These are phyloP conservation scores for Entoloma clypeatum DNA, from an alignment of 1,284 basidiomycete genomes.

Conservation along the genomic window DNA sequence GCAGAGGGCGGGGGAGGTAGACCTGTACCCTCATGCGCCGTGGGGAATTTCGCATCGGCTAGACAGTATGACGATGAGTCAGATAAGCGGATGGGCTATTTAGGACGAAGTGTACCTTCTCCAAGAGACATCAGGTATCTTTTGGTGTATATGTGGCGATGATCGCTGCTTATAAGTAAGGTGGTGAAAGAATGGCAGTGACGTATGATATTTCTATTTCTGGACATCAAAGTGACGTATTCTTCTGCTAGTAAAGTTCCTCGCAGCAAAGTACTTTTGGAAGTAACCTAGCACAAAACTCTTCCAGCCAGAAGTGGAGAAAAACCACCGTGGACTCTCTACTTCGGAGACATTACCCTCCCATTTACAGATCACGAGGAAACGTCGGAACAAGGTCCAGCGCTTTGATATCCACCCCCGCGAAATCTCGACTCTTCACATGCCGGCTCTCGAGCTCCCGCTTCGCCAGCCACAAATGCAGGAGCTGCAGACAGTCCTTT, in stretches of 20 bases:
- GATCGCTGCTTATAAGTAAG: no score
- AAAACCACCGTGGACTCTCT: no score
- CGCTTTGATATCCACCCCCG: constrained; percentile 59
- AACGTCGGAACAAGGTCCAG: constrained; percentile 56
- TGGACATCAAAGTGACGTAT: no score
- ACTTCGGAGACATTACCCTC: no score
- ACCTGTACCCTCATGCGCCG: constrained; percentile 21
- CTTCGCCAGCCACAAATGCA: constrained; percentile 65
- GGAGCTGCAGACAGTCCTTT: constrained; percentile 60
- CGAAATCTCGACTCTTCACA: constrained; percentile 65
- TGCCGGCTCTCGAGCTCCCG: constrained; percentile 62
- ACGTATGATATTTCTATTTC: no score
- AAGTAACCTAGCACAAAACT: no score
- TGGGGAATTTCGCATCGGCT: constrained; percentile 35
- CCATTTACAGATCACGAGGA: neutral
- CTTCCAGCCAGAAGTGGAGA: no score
- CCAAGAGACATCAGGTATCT: constrained; percentile 21
- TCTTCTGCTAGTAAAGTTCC: no score
- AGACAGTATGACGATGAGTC: neutral
- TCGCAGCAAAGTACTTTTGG: no score
- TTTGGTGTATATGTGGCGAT: neutral
- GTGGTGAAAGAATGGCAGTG: no score
- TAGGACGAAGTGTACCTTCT: constrained; percentile 19
- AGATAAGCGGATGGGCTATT: neutral
- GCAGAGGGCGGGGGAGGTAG: constrained; percentile 31